Evolutionary conservation across 2,329 filamentous ascomycete species (phyloP).

Genomic region (Trichoderma sp.): DNA sequence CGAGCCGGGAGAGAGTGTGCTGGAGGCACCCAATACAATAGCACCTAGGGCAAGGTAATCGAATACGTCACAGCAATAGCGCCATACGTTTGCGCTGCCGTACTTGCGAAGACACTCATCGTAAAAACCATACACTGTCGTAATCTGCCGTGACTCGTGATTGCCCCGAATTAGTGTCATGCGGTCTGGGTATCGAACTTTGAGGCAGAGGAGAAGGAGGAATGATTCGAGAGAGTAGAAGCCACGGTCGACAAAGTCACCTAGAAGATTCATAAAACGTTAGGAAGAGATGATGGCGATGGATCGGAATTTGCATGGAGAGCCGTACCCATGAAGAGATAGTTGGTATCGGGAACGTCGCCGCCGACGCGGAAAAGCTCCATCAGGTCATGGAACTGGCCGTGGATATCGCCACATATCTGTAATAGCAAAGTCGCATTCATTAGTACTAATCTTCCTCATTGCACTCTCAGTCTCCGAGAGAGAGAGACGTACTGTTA

Average conservation of each 20-base stretch:
- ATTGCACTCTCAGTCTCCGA: background rate
- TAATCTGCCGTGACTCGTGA: conserved; percentile 95
- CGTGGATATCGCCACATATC: conserved; percentile 97
- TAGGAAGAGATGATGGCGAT: background rate
- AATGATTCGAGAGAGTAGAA: conserved; percentile 99
- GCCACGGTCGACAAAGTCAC: conserved; percentile 95
- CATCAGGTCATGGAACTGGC: conserved; percentile 96
- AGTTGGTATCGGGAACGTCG: conserved; percentile 92
- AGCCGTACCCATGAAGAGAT: conserved; percentile 84
- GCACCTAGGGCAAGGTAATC: conserved; percentile 92
- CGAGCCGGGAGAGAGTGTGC: conserved; percentile 54
- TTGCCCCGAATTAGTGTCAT: conserved; percentile 96
- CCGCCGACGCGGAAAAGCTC: conserved; percentile 92
- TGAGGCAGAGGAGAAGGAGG: conserved; percentile 89
- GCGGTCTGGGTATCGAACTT: conserved; percentile 94
- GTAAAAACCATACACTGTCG: conserved; percentile 96
- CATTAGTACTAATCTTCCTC: background rate
- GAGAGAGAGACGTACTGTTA: conserved; percentile 64
- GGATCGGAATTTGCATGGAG: no score
- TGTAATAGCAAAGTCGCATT: conserved; percentile 32
- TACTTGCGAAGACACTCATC: conserved; percentile 96
- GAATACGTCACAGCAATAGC: conserved; percentile 96
- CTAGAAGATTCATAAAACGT: conserved; percentile 39
- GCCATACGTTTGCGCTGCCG: conserved; percentile 94
- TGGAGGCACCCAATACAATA: conserved; percentile 82